Evolutionary conservation across 257 asterid genomes (phyloP), one percentile per base, ranked within the genome.

Genomic region (Eucommia ulmoides): DNA sequence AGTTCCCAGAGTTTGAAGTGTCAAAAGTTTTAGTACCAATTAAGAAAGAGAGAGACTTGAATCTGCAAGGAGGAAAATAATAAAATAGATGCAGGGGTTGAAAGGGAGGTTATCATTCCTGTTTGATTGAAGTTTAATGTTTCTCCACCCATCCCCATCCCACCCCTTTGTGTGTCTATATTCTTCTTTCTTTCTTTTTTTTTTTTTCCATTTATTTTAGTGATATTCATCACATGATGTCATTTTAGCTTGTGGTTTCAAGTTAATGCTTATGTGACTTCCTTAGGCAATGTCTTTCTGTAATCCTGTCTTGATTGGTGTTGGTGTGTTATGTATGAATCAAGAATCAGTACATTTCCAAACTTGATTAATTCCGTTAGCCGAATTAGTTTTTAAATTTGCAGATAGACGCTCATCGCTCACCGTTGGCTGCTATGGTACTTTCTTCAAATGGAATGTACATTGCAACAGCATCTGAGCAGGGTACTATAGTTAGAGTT

Each of bases 381-480:
- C 16, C 9, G 25, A 42, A 19, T 15, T 26, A n/a, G n/a, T n/a
- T 47, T 19, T 24, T 52, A 48, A 49, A 63, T 70, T 59, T 77
- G 83, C 86, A 88, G 97, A 83, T 88, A 71, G 88, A 74, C 56
- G 97, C 97, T 53, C 97, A 88, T 65, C 88, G 93, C 65, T 75
- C 97, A 9, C 95, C 93, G 16, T 55, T 88, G 68, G 83, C 81
- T 49, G 86, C 88, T 57, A 76, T 88, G 71, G 78, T 73, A 14
- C 83, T 84, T 69, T 88, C 97, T 45, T 88, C 84, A 50, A 78
- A 78, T 51, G 97, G 93, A 49, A 79, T 53, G 78, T 77, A 84
- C 61, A 71, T 88, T 45, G 95, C 97, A 9, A 84, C 94, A 0
- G 93, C 97, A 49, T 88, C 95, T 42, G 97, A 84, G 67, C 95